Evolutionary conservation across 352 stramenopile species (phyloP).

Genomic region (Globisporangium cederbergense): DNA sequence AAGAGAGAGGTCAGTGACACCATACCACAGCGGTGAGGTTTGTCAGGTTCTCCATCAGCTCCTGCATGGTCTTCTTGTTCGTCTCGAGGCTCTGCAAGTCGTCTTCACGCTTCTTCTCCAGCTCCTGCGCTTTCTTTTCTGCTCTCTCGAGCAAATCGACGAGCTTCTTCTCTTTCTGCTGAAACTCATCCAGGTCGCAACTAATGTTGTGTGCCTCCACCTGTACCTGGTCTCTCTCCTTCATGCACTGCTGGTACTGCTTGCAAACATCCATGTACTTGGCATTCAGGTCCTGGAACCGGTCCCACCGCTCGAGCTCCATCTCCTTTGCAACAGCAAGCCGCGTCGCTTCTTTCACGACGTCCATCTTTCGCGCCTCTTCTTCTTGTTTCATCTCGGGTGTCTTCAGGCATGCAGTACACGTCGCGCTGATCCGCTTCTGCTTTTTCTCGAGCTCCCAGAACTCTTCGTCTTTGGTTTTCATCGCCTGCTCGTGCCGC

Average conservation of each 20-base stretch:
- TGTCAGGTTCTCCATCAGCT: constrained; percentile 64
- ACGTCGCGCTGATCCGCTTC: constrained; percentile 46
- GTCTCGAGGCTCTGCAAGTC: constrained; percentile 31
- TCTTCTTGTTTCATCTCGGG: constrained; percentile 45
- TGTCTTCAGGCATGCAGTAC: constrained; percentile 48
- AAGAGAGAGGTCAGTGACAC: neutral
- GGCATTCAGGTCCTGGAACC: constrained; percentile 61
- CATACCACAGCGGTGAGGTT: constrained; percentile 54
- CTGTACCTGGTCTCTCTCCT: constrained; percentile 25
- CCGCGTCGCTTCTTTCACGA: constrained; percentile 46
- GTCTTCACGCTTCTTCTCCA: constrained; percentile 23
- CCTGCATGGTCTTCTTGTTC: constrained; percentile 60
- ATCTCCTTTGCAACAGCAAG: constrained; percentile 49
- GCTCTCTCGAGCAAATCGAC: constrained; percentile 20
- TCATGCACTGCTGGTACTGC: constrained; percentile 32
- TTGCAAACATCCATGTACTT: constrained; percentile 60
- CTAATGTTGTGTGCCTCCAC: constrained; percentile 19
- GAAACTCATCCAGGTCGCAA: constrained; percentile 15
- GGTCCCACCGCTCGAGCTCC: constrained; percentile 62
- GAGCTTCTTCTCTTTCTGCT: constrained; percentile 31
- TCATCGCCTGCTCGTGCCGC: constrained; percentile 41
- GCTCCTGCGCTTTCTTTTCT: constrained; percentile 24
- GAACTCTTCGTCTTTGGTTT: constrained; percentile 46
- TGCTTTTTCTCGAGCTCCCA: constrained; percentile 65
- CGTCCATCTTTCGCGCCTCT: constrained; percentile 34